Conservation (phyloP, 768 basidiomycete genomes). For the Lactifluus pinguis region DNA sequence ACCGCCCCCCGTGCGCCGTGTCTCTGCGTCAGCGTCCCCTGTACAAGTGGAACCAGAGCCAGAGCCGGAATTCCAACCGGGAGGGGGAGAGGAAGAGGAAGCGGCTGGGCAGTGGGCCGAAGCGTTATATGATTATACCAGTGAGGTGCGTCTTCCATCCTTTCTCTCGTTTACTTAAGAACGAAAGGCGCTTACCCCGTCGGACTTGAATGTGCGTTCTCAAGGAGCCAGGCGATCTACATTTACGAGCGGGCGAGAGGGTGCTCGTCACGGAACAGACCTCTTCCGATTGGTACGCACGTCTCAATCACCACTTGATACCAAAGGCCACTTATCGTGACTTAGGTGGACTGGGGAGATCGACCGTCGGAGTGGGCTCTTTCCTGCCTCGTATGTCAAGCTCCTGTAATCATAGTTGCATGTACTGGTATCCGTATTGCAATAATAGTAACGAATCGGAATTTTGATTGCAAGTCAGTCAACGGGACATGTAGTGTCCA, state of each 20-base stretch:
- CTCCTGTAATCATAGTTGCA: slow-evolving; percentile 1
- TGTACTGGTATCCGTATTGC: neutral
- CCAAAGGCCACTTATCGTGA: neutral
- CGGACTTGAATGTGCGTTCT: neutral
- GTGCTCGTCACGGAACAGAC: slow-evolving; percentile 57
- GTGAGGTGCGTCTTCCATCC: slow-evolving; percentile 36
- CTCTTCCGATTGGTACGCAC: slow-evolving; percentile 66
- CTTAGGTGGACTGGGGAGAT: slow-evolving; percentile 19
- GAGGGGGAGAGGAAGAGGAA: slow-evolving; percentile 28
- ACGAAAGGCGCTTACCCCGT: neutral
- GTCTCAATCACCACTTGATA: neutral
- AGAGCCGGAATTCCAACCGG: slow-evolving; percentile 19
- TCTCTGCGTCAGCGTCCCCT: neutral
- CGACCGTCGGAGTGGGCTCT: slow-evolving; percentile 15
- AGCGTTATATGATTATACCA: slow-evolving; percentile 65
- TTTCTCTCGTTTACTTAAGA: neutral
- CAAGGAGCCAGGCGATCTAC: slow-evolving; percentile 64
- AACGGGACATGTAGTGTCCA: slow-evolving; percentile 3
- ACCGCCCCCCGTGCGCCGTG: slow-evolving; percentile 42
- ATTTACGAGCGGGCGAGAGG: slow-evolving; percentile 44
- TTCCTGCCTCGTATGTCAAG: slow-evolving; percentile 17
- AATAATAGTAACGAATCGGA: neutral
- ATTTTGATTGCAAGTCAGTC: neutral
- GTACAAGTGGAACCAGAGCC: neutral
- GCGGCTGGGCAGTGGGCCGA: slow-evolving; percentile 67